These are phyloP conservation scores for Leccinum fallax DNA, from an alignment of 1,284 basidiomycete genomes.

Conservation along the genomic window DNA sequence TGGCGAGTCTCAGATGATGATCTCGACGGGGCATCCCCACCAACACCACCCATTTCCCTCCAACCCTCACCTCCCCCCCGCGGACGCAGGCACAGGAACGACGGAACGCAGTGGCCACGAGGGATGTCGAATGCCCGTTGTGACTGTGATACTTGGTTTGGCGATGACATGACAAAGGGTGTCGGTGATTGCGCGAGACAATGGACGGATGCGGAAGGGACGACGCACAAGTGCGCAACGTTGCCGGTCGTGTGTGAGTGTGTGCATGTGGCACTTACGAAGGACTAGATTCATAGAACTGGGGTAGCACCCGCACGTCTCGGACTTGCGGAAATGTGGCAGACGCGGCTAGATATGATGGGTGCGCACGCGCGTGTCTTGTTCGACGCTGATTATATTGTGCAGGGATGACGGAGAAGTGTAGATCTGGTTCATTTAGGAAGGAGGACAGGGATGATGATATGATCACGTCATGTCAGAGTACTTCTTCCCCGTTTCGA, in stretches of 20 bases:
- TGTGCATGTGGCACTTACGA: not conserved
- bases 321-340: not conserved
- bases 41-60: not conserved
- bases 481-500: not conserved
- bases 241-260: not conserved
- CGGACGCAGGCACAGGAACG: not conserved
- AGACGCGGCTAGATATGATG: not conserved
- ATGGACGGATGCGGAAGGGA: not conserved
- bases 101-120: not conserved
- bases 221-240: not conserved
- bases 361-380: not conserved
- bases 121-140: not conserved
- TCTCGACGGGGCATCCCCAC: not conserved
- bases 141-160: not conserved
- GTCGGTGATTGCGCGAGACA: not conserved
- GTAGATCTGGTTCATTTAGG: not conserved
- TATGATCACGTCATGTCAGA: not conserved
- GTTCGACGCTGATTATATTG: not conserved
- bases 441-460: not conserved
- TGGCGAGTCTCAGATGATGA: not conserved
- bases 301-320: not conserved
- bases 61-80: not conserved
- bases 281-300: not conserved
- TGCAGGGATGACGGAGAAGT: slow-evolving; percentile 4
- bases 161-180: not conserved